Percentiles rank a stretch among this genome's conserved stretches.
These are phyloP conservation scores for Mycena maculata DNA, from an alignment of 768 basidiomycete species.

Conservation along the genomic window DNA sequence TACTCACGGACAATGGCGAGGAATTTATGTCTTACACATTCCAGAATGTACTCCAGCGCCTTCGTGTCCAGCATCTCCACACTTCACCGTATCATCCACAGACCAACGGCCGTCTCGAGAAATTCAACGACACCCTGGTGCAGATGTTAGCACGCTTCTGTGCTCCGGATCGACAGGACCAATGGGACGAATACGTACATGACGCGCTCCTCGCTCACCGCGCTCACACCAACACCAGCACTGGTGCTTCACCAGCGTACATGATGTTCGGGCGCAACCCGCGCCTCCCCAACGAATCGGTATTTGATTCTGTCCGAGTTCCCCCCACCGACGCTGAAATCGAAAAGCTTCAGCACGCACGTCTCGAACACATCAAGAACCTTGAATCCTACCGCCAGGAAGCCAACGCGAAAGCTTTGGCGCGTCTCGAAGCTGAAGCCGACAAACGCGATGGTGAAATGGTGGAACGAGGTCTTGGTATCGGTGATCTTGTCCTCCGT, in stretches of 20 bases:
- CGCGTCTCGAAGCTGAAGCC: conserved; percentile 32
- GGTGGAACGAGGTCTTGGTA: conserved; percentile 29
- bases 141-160: too few relatives aligned
- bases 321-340: conserved; percentile 28
- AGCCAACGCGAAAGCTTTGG: conserved; percentile 32
- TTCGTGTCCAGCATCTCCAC: conserved; percentile 33
- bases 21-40: conserved; percentile 36
- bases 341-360: conserved; percentile 29
- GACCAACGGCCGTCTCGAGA: conserved; percentile 7
- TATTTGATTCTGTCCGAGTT: conserved; percentile 23
- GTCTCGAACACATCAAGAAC: conserved; percentile 34
- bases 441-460: conserved; percentile 28
- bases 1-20: conserved; percentile 38
- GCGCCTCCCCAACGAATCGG: conserved; percentile 30
- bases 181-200: conserved; percentile 36
- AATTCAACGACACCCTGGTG: conserved; percentile 17
- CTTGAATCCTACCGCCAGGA: conserved; percentile 31
- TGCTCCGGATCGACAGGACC: conserved; percentile 27
- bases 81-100: conserved; percentile 24
- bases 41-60: conserved; percentile 23
- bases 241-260: conserved; percentile 30
- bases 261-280: conserved; percentile 32
- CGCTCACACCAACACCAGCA: conserved; percentile 27
- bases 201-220: too few relatives aligned
- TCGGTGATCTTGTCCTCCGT: conserved; percentile 37